Evolutionary conservation across 257 asterid genomes (phyloP).

Genomic region (Primulina eburnea): DNA sequence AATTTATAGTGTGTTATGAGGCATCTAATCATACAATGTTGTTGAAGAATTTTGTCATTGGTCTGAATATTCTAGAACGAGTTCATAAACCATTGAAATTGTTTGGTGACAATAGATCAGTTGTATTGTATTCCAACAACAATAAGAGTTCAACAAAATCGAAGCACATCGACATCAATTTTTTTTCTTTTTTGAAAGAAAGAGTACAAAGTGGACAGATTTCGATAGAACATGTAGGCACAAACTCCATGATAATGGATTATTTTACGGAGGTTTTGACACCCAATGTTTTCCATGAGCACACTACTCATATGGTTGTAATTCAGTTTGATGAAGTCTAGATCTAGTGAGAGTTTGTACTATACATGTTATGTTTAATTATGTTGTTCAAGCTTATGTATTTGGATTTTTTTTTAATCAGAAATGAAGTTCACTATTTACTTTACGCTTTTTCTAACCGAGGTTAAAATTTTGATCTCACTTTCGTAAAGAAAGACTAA

Average conservation of each 20-base stretch:
- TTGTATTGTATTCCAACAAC: neutral
- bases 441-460: no score
- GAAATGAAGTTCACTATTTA: no score
- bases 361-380: no score
- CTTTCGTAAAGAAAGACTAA: no score
- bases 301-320: neutral
- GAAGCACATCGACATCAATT: neutral
- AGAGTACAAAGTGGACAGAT: neutral
- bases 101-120: no score
- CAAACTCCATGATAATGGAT: neutral
- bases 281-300: neutral
- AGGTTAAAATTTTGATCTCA: no score
- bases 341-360: no score
- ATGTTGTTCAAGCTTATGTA: no score
- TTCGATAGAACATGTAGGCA: neutral
- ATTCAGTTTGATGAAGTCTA: no score
- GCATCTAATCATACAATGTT: neutral
- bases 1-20: neutral
- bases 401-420: no score
- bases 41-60: neutral
- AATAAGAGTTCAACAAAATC: neutral
- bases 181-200: neutral
- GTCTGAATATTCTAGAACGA: neutral
- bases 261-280: no score
- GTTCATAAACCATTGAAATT: neutral